A percentile compares a stretch with the other conserved stretches of the same genome.
Conservation (phyloP, 306 rosid species). For the Neltuma alba region DNA sequence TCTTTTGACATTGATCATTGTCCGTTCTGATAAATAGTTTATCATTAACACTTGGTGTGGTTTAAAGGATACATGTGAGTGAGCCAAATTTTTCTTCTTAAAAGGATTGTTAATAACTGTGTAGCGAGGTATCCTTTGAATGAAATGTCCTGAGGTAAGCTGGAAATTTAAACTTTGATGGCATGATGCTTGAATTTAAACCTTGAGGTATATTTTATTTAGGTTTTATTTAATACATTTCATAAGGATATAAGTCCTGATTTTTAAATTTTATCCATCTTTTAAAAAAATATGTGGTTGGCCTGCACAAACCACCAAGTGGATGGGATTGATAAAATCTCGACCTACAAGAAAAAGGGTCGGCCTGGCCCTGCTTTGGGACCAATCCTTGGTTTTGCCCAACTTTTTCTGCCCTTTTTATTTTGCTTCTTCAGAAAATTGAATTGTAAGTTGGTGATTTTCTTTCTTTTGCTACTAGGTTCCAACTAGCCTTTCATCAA, state of each 20-base stretch:
- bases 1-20: slow-evolving; percentile 12
- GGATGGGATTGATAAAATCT: too few relatives aligned
- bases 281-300: neutral
- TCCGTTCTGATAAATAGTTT: neutral
- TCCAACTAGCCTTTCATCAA: neutral
- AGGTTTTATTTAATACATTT: too few relatives aligned
- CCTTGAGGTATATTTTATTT: neutral
- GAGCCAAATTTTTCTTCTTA: neutral
- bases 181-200: neutral
- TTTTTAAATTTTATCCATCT: too few relatives aligned
- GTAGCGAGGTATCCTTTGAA: neutral
- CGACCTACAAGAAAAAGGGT: too few relatives aligned
- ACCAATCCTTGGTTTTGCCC: too few relatives aligned
- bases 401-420: too few relatives aligned
- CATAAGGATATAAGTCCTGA: neutral
- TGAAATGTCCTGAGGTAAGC: neutral
- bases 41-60: neutral
- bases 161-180: neutral
- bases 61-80: neutral
- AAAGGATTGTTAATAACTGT: neutral
- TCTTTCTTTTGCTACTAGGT: neutral
- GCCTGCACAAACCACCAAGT: neutral
- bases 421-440: too few relatives aligned
- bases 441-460: too few relatives aligned
- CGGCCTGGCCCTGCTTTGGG: too few relatives aligned